These are phyloP conservation scores for Schwanniomyces etchellsii DNA, from an alignment of 1,139 yeast genomes.

Conservation along the genomic window DNA sequence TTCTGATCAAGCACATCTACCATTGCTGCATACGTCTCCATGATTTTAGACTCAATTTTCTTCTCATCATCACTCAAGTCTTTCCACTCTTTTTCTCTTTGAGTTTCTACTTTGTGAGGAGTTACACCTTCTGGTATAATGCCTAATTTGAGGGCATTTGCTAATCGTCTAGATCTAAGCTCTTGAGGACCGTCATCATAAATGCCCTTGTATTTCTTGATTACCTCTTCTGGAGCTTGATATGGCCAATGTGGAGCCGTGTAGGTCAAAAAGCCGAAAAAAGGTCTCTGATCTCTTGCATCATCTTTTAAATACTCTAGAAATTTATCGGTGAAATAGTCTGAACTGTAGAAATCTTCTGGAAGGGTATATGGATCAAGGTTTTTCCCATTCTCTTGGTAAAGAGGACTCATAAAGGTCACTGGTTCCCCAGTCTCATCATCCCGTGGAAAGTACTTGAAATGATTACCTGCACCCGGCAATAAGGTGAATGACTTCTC, in stretches of 20 bases:
- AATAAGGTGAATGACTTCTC: slow-evolving; percentile 44
- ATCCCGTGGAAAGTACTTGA: slow-evolving; percentile 38
- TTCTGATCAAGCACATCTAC: slow-evolving; percentile 48
- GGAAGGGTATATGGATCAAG: slow-evolving; percentile 35
- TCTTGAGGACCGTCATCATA: slow-evolving; percentile 47
- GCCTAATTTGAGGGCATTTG: slow-evolving; percentile 36
- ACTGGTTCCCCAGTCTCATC: slow-evolving; percentile 15
- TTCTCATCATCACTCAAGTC: slow-evolving; percentile 32
- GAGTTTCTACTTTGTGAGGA: slow-evolving; percentile 43
- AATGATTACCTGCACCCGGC: slow-evolving; percentile 59
- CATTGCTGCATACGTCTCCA: slow-evolving; percentile 59
- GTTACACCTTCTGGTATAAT: slow-evolving; percentile 35
- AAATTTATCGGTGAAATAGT: slow-evolving; percentile 39
- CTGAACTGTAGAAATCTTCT: slow-evolving; percentile 43
- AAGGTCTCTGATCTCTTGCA: slow-evolving; percentile 36
- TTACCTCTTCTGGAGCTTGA: slow-evolving; percentile 46
- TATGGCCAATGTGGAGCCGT: slow-evolving; percentile 64
- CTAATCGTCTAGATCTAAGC: slow-evolving; percentile 33
- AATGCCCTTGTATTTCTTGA: slow-evolving; percentile 42
- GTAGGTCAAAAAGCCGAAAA: slow-evolving; percentile 47
- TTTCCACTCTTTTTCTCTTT: slow-evolving; percentile 34
- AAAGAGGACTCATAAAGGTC: slow-evolving; percentile 29
- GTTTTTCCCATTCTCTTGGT: slow-evolving; percentile 28
- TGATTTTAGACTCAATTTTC: slow-evolving; percentile 32
- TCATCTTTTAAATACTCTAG: slow-evolving; percentile 27